These are phyloP conservation scores for Herpetomonas tarakana DNA, from an alignment of 208 protist genomes.

Conservation along the genomic window DNA sequence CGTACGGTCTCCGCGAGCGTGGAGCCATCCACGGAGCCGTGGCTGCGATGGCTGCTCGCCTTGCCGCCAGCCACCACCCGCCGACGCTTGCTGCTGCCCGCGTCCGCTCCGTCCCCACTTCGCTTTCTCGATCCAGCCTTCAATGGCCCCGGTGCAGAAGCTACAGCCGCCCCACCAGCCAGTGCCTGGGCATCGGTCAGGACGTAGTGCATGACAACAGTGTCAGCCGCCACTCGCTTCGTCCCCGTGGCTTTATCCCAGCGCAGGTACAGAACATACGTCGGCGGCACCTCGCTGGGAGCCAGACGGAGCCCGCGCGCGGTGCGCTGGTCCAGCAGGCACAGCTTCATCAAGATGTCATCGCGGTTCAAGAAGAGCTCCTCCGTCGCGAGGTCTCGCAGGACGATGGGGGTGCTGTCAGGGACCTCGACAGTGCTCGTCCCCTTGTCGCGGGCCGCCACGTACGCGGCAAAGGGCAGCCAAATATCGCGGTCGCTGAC, in stretches of 20 bases:
- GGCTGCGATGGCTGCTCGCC: not conserved
- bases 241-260: constrained; percentile 29
- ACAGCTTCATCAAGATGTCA: constrained; percentile 28
- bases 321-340: constrained; percentile 17
- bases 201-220: constrained; percentile 41
- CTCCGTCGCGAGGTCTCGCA: constrained; percentile 33
- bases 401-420: constrained; percentile 28
- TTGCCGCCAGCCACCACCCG: not conserved
- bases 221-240: constrained; percentile 28
- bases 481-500: constrained; percentile 41
- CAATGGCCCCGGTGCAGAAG: no score
- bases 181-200: constrained; percentile 22
- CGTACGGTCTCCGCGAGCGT: constrained; percentile 14
- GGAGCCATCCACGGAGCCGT: constrained; percentile 4
- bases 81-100: constrained; percentile 9
- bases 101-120: not conserved
- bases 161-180: constrained; percentile 19
- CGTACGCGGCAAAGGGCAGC: constrained; percentile 39
- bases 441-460: constrained; percentile 11
- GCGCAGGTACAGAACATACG: constrained; percentile 53
- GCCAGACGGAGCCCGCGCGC: constrained; percentile 20
- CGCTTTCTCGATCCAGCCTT: no score
- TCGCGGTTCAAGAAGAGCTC: constrained; percentile 20
- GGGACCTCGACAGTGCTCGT: constrained; percentile 28
- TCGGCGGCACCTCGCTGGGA: constrained; percentile 21